A percentile compares a stretch with the other conserved stretches of the same genome.
Evolutionary conservation across 768 basidiomycete genomes (phyloP).

Genomic region (Epithele typhae): DNA sequence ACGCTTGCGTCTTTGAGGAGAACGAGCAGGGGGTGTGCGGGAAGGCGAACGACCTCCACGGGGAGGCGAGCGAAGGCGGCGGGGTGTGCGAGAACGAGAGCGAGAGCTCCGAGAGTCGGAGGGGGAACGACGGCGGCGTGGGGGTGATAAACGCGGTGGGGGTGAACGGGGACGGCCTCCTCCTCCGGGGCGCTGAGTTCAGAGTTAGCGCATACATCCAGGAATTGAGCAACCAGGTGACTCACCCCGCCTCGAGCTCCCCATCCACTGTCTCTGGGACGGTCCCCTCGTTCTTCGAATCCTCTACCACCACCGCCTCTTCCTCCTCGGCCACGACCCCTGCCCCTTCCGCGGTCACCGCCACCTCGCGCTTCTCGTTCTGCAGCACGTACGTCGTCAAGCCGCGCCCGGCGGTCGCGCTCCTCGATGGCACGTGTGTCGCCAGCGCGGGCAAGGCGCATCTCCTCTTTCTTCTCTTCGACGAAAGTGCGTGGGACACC

Average conservation of each 20-base stretch:
- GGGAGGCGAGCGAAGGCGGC: conserved; percentile 15
- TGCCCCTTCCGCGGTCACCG: conserved; percentile 54
- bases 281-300: conserved; percentile 10
- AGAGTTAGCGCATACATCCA: not conserved
- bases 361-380: conserved; percentile 45
- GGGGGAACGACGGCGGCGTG: conserved; percentile 39
- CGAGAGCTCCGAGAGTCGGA: conserved; percentile 35
- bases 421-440: conserved; percentile 67
- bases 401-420: conserved; percentile 59
- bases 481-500: conserved; percentile 90
- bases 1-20: conserved; percentile 33
- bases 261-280: conserved; percentile 58
- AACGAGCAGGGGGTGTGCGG: conserved; percentile 23
- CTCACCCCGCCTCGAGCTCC: conserved; percentile 55
- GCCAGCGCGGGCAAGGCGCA: conserved; percentile 63
- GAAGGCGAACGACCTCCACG: conserved; percentile 30
- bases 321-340: conserved; percentile 42
- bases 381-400: conserved; percentile 67
- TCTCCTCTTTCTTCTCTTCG: conserved; percentile 89
- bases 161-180: conserved; percentile 17
- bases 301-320: conserved; percentile 31
- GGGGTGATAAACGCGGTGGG: conserved; percentile 28
- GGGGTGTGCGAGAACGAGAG: conserved; percentile 32
- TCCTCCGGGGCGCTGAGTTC: conserved; percentile 11
- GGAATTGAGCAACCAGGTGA: not conserved